Evolutionary conservation across 1,284 basidiomycete species (phyloP).

Genomic region (Microbotryomycetes sp.): DNA sequence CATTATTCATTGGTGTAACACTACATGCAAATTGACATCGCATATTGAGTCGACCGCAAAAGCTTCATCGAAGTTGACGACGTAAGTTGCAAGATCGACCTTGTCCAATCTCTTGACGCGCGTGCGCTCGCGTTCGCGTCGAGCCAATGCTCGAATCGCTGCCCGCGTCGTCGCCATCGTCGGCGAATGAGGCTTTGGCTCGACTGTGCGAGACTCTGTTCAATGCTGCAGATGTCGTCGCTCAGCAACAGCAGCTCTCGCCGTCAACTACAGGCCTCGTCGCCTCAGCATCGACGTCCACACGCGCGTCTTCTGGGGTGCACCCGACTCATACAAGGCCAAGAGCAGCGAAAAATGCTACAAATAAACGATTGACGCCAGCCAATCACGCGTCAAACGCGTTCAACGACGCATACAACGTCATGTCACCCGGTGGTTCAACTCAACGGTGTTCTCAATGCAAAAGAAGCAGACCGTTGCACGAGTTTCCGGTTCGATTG

Average conservation of each 20-base stretch:
- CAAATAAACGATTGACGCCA: background rate
- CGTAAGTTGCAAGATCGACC: no score
- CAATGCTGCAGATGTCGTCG: background rate
- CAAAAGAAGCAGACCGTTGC: conserved; percentile 7
- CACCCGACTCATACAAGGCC: no score
- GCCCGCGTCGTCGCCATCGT: background rate
- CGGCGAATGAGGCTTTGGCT: background rate
- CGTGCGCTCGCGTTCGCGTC: background rate
- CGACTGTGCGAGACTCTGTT: background rate
- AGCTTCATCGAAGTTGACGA: no score
- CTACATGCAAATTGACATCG: no score
- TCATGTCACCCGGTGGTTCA: background rate
- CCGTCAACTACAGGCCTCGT: no score
- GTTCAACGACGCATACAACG: background rate
- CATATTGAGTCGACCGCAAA: no score
- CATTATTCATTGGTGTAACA: no score
- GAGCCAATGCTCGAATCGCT: background rate
- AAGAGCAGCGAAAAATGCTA: background rate
- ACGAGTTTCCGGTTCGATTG: conserved; percentile 15
- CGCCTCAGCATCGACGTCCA: background rate
- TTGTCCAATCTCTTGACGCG: background rate
- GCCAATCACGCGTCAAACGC: background rate
- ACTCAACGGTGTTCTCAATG: conserved; percentile 27
- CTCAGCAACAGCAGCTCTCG: no score
- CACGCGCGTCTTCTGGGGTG: no score